Evolutionary conservation across 192 early-diverging fungal genomes (phyloP).

Genomic region (Phlyctochytrium bullatum): DNA sequence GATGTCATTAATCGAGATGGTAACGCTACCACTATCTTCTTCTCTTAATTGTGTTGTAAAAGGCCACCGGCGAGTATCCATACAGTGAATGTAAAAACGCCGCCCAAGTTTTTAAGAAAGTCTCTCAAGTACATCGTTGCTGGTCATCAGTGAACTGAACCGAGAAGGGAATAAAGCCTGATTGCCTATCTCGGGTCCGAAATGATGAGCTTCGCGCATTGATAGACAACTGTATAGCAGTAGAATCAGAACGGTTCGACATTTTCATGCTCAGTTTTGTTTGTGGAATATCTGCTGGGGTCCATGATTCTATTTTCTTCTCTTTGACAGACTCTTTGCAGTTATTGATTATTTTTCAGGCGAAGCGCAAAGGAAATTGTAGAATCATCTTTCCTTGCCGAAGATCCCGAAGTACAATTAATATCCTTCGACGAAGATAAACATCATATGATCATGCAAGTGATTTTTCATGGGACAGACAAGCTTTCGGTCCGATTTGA

Average conservation of each 20-base stretch:
- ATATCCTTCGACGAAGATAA: constrained; percentile 57
- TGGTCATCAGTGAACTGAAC: neutral
- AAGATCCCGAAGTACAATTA: constrained; percentile 74
- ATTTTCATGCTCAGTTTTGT: no score
- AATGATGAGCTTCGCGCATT: no score
- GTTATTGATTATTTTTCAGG: constrained; percentile 27
- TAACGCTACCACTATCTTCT: neutral
- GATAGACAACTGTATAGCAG: constrained; percentile 62
- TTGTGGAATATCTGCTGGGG: no score
- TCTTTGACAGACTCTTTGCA: neutral
- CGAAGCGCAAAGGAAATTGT: constrained; percentile 69
- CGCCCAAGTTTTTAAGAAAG: constrained; percentile 76
- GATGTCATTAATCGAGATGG: constrained; percentile 81
- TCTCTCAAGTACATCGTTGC: constrained; percentile 57
- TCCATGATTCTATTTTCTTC: no score
- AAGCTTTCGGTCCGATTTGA: constrained; percentile 80
- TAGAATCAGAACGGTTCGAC: constrained; percentile 59
- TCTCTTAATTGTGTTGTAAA: neutral
- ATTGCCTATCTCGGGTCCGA: constrained; percentile 62
- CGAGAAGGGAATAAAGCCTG: constrained; percentile 67
- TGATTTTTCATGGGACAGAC: constrained; percentile 76
- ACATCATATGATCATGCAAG: constrained; percentile 67
- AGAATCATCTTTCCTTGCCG: constrained; percentile 69
- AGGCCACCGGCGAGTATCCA: constrained; percentile 77
- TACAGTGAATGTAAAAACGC: constrained; percentile 80